Conservation (phyloP, 441 rosid species). For the Geranium incanum region DNA sequence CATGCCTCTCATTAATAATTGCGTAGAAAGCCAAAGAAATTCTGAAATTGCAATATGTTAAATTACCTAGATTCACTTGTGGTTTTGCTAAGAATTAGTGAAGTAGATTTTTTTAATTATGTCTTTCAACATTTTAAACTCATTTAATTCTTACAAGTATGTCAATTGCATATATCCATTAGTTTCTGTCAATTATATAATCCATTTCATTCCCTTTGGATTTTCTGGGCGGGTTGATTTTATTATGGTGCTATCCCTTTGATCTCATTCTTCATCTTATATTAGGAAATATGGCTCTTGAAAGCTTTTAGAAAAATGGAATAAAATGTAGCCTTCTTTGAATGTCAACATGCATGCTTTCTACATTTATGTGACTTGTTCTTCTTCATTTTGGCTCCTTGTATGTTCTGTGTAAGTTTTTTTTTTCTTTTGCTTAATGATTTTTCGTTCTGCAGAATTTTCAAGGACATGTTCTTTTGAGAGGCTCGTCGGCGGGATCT, state of each 20-base stretch:
- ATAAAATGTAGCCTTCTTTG: neutral
- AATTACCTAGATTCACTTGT: neutral
- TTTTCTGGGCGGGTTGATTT: too few relatives aligned
- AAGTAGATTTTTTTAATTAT: too few relatives aligned
- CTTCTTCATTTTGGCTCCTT: too few relatives aligned
- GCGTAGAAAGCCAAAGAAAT: neutral
- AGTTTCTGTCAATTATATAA: too few relatives aligned
- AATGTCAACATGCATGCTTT: neutral
- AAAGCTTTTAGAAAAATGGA: neutral
- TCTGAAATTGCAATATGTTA: neutral
- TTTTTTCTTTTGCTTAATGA: neutral
- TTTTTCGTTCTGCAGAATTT: slow-evolving; percentile 37
- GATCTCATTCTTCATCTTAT: neutral
- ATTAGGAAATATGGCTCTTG: neutral
- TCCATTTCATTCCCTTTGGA: too few relatives aligned
- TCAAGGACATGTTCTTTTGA: slow-evolving; percentile 61
- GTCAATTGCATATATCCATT: too few relatives aligned
- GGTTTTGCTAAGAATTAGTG: neutral
- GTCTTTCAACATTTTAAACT: too few relatives aligned
- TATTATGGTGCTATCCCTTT: neutral
- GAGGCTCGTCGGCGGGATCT: slow-evolving; percentile 45
- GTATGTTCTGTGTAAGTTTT: neutral
- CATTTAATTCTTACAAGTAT: too few relatives aligned
- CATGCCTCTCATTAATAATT: neutral
- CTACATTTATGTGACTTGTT: neutral